phyloP scores from a whole-genome alignment of 2,329 filamentous ascomycete species.

The Exophiala viscosa region DNA sequence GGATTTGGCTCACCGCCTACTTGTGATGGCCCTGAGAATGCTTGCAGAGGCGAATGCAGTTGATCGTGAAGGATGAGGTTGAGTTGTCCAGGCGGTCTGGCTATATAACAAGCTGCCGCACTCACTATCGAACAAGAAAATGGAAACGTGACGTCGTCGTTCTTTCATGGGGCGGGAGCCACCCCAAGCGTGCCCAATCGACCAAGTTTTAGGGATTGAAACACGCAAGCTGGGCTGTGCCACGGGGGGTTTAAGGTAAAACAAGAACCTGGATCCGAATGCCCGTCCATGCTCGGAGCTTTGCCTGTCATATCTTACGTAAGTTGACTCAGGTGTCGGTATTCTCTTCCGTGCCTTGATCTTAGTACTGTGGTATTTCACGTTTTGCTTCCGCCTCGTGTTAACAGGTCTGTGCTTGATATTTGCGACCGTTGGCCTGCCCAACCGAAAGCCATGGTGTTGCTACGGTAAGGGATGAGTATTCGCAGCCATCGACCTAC shows the following conservation, averaged over 20 bases:
- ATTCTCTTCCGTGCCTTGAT: not conserved
- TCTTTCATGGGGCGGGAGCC: not conserved
- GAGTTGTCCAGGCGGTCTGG: no score
- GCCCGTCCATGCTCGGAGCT: not conserved
- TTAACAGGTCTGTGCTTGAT: not conserved
- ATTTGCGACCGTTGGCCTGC: not conserved
- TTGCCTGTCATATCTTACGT: not conserved
- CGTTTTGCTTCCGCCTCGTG: not conserved
- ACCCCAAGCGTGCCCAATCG: not conserved
- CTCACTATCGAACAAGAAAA: no score
- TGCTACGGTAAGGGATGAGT: not conserved
- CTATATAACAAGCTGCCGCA: no score
- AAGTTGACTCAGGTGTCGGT: no score
- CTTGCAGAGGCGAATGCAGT: no score
- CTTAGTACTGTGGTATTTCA: no score
- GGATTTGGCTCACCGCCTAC: no score
- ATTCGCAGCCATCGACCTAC: not conserved
- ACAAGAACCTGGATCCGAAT: not conserved
- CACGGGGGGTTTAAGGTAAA: not conserved
- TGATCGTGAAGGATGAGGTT: no score
- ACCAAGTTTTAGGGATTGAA: slow-evolving; percentile 1
- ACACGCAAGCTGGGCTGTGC: slow-evolving; percentile 7
- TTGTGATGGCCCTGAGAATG: no score
- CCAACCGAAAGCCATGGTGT: not conserved
- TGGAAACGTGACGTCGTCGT: no score